A percentile compares a stretch with the other conserved stretches of the same genome.
These are phyloP conservation scores for Calonectria multiphialidica DNA, from an alignment of 2,329 filamentous ascomycete genomes.

Conservation along the genomic window DNA sequence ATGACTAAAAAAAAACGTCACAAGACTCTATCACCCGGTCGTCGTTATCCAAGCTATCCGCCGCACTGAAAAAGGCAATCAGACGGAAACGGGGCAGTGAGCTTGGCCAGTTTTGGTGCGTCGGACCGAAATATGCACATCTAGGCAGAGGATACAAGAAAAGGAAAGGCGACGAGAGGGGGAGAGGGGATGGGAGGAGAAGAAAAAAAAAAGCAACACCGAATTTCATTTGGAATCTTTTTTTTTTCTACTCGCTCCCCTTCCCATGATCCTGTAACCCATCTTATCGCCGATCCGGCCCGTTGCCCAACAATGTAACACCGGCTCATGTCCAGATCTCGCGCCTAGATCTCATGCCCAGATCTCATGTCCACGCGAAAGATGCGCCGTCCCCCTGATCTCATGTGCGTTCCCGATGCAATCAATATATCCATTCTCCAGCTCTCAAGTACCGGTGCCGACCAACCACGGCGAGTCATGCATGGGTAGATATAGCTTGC, in stretches of 20 bases:
- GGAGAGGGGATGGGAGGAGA: neutral
- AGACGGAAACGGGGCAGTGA: neutral
- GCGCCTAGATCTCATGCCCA: neutral
- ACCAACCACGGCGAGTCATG: constrained; percentile 4
- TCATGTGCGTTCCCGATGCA: constrained; percentile 5
- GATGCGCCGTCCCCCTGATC: neutral
- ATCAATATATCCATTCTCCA: neutral
- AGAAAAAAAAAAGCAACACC: neutral
- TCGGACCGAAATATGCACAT: constrained; percentile 1
- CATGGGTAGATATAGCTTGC: neutral
- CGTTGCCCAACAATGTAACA: neutral
- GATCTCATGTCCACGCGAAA: neutral
- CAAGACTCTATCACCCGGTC: constrained; percentile 3
- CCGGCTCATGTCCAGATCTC: neutral
- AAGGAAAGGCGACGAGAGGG: neutral
- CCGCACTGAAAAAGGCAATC: neutral
- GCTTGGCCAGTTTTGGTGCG: constrained; percentile 4
- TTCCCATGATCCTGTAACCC: neutral
- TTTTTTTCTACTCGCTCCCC: neutral
- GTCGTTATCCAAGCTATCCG: constrained; percentile 7
- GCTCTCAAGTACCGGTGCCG: neutral
- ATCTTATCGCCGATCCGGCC: neutral
- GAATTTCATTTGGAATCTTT: neutral
- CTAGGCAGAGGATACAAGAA: neutral
- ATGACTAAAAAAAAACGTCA: constrained; percentile 7